A percentile compares a stretch with the other conserved stretches of the same genome.
Conservation (phyloP, 805 yeast species). For the Vanderwaltozyma tropicalis region DNA sequence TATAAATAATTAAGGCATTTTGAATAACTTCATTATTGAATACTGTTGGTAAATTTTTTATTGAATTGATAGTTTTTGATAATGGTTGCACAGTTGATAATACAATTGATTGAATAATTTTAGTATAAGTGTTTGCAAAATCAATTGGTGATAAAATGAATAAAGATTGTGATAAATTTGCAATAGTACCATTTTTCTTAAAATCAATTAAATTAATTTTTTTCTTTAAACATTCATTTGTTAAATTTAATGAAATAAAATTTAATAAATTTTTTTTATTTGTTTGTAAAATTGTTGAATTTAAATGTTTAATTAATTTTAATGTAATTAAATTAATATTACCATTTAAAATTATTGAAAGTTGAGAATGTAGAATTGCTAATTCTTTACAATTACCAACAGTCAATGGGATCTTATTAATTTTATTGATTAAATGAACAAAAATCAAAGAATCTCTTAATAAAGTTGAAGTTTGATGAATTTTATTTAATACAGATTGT, state of each 20-base stretch:
- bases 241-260: constrained; percentile 9
- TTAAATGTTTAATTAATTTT: constrained; percentile 18
- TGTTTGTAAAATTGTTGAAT: constrained; percentile 10
- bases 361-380: constrained; percentile 20
- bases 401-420: constrained; percentile 7
- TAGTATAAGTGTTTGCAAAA: constrained; percentile 14
- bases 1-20: constrained; percentile 8
- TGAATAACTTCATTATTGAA: constrained; percentile 12
- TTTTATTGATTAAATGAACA: constrained; percentile 18
- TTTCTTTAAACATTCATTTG: constrained; percentile 9
- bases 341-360: constrained; percentile 15
- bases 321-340: constrained; percentile 21
- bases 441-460: constrained; percentile 23
- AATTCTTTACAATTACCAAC: constrained; percentile 5
- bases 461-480: constrained; percentile 26
- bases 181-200: constrained; percentile 2
- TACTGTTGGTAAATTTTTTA: constrained; percentile 17
- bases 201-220: background rate
- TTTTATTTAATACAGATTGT: constrained; percentile 23
- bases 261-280: constrained; percentile 16
- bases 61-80: constrained; percentile 21
- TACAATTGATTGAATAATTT: constrained; percentile 14
- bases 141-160: constrained; percentile 17
- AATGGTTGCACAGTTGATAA: constrained; percentile 13
- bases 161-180: constrained; percentile 10